Base-by-base conservation (phyloP, 176 grass and related monocot species). In the Hsuehochloa calcarea region DNA sequence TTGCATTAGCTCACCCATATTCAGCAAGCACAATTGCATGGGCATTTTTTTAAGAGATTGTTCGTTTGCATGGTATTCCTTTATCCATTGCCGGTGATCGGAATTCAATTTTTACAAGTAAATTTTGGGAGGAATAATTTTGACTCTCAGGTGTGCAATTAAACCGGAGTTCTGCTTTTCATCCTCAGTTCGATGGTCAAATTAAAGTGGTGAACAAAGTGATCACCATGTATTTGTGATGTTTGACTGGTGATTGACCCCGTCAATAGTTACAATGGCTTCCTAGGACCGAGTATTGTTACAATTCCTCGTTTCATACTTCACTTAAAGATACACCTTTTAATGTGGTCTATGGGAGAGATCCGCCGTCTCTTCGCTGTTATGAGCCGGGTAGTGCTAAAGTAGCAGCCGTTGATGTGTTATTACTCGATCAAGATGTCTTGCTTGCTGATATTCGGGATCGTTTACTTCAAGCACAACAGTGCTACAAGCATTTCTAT, bases 81-180 rank as follows among this genome's bases (percentile, higher is more conserved):
- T 34, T 2, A 1, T 34, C 31, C 31, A 34, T 34, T 2, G 31
- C 3, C 2, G 3, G 31, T 34, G 31, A 34, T 34, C 31, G 31
- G 3, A 2, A 34, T 34, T 2, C 2, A 1, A 34, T 34, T 34
- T 34, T 34, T 34, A 34, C 31, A 34, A 34, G 31, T 34, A 34
- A 34, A 0, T 43, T 43, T 0, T 43, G 66, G 37, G 10, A 62
- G 0, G 34, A 41, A 6, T 8, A n/a, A 0, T 69, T 69, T 0
- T 3, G 4, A 0, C 2, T 19, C 1, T 14, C 50, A 1, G 3
- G 10, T 1, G 5, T 2, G 0, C 2, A 6, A 2, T 2, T 69
- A 0, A 1, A 11, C 0, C 0, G 19, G 0, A 40, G 31, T 2
- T 43, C 38, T 0, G 35, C 37, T 0, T 69, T 66, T 3, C 63